These are phyloP conservation scores for Phylloporus arenicola DNA, from an alignment of 768 basidiomycete genomes.

Conservation along the genomic window DNA sequence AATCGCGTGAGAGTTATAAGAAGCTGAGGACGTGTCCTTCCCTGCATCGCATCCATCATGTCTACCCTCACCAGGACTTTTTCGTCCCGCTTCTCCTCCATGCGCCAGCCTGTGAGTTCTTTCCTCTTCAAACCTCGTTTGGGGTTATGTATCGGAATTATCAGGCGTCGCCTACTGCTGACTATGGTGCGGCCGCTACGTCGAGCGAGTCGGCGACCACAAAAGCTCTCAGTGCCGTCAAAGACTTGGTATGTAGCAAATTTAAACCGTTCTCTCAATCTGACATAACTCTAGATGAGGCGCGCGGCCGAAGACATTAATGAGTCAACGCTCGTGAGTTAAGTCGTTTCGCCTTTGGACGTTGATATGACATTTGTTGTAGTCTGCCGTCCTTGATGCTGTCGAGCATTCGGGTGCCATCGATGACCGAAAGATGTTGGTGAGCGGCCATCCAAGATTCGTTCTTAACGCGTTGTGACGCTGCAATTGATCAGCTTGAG, in stretches of 20 bases:
- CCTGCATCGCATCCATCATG: constrained; percentile 16
- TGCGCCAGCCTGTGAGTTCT: constrained; percentile 21
- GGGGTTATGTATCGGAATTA: constrained; percentile 2
- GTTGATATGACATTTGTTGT: not conserved
- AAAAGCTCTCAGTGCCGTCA: constrained; percentile 25
- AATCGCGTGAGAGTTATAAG: constrained; percentile 23
- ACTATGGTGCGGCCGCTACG: constrained; percentile 1
- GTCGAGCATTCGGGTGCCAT: constrained; percentile 55
- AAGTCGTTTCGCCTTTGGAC: accelerated
- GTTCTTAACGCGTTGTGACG: not conserved
- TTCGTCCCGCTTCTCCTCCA: constrained; percentile 28
- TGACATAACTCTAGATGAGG: constrained; percentile 18
- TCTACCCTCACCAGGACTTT: constrained; percentile 26
- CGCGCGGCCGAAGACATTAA: constrained; percentile 29
- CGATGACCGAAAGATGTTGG: constrained; percentile 75
- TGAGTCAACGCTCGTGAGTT: constrained; percentile 24
- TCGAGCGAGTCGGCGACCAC: constrained; percentile 13
- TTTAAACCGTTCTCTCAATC: not conserved
- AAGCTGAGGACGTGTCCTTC: constrained; percentile 4
- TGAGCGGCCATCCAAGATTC: constrained; percentile 30
- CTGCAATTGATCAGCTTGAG: constrained; percentile 51
- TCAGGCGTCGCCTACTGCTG: constrained; percentile 11
- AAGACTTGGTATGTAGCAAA: constrained; percentile 26
- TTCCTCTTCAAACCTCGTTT: not conserved
- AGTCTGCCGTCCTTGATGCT: constrained; percentile 61